Base-by-base conservation (phyloP, 2,329 filamentous ascomycete species). In the Incumbomyces delicatus region DNA sequence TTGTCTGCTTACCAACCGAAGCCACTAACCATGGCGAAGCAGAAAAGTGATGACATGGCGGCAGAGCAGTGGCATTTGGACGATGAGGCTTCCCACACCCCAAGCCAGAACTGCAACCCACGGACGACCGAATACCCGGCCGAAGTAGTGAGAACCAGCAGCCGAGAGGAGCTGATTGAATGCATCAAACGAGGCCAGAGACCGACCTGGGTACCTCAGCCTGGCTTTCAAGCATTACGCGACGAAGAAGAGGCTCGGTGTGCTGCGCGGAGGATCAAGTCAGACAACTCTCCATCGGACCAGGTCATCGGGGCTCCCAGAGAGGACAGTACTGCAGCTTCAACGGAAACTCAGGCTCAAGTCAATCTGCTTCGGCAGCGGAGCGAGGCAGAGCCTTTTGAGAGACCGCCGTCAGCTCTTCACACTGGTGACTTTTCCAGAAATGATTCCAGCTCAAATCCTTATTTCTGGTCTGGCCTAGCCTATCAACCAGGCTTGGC, bases 131-230 rank as follows among this genome's bases (percentile, higher is more conserved):
- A 45, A 20, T 16, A 45, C n/a, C 33, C 33, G 5, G 33, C 17
- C 8, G 33, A 45, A 31, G 42, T 45, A 10, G 45, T 57, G 18
- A 40, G 47, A 17, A 56, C 54, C 2, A 63, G 61, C 49, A 80
- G 87, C 62, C 77, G 89, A 53, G 79, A 80, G 48, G 83, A 89
- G 63, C 70, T 95, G 57, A 95, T 96, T 48, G 78, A 88, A 64
- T 77, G 82, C 53, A 74, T 95, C 55, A 95, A 95, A 68, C 79
- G 77, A 63, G 80, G 80, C 29, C 81, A 88, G 65, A 84, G 79
- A 58, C 82, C 85, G 32, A 78, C 79, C 3, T 92, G 86, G 86
- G 71, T 81, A 33, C 76, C 80, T 22, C 78, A 74, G 60, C 74
- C 54, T 27, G 75, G 58, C 74, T 77, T 71, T 82, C 75, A 62